Conservation (phyloP, 768 basidiomycete genomes). For the Boletellus emodensis region DNA sequence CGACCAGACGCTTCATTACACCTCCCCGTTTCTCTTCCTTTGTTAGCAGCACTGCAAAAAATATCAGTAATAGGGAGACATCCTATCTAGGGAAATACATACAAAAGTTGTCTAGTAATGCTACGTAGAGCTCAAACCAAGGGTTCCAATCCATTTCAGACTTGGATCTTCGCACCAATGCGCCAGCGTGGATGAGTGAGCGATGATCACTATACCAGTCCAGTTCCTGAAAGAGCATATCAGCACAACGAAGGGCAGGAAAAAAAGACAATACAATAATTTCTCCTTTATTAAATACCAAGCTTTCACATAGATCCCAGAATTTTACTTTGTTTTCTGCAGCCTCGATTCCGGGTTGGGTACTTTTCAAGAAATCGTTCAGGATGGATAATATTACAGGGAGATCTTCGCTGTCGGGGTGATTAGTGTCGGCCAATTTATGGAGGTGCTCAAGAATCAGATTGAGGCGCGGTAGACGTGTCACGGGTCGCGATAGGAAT, state of each 20-base stretch:
- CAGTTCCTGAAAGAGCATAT: slow-evolving; percentile 56
- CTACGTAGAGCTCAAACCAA: slow-evolving; percentile 67
- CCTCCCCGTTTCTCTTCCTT: slow-evolving; percentile 57
- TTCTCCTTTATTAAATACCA: slow-evolving; percentile 74
- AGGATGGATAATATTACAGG: slow-evolving; percentile 69
- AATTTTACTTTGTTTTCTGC: slow-evolving; percentile 89
- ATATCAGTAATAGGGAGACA: slow-evolving; percentile 1
- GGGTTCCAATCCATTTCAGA: slow-evolving; percentile 64
- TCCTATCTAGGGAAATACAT: slow-evolving; percentile 22
- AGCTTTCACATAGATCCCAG: slow-evolving; percentile 72
- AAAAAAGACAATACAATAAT: slow-evolving; percentile 57
- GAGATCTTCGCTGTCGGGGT: slow-evolving; percentile 74
- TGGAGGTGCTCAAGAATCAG: slow-evolving; percentile 69
- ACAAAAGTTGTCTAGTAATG: slow-evolving; percentile 78
- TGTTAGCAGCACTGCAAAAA: slow-evolving; percentile 55
- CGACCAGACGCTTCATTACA: slow-evolving; percentile 46
- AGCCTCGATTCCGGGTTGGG: slow-evolving; percentile 87
- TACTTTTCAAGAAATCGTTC: slow-evolving; percentile 72
- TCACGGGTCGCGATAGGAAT: slow-evolving; percentile 82
- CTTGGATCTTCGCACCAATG: slow-evolving; percentile 55
- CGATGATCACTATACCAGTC: slow-evolving; percentile 75
- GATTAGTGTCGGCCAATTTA: slow-evolving; percentile 66
- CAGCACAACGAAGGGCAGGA: background rate
- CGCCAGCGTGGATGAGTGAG: slow-evolving; percentile 63
- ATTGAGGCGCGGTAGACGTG: slow-evolving; percentile 77